phyloP scores from a whole-genome alignment of 148 eudicot species.

The Salicornia ramosissima region DNA sequence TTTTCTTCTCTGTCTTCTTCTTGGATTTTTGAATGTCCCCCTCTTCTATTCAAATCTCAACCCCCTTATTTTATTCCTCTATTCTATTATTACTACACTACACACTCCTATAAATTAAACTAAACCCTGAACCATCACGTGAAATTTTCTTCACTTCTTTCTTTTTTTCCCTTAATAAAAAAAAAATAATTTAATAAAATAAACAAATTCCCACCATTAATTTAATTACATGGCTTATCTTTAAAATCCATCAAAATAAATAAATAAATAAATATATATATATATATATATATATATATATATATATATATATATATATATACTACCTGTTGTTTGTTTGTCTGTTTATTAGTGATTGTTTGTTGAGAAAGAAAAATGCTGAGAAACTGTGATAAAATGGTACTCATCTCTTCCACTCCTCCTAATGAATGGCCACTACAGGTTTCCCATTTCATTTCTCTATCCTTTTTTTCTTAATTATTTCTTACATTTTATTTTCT shows the following conservation, averaged over 20 bases:
- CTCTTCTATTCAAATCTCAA: conserved; percentile 20
- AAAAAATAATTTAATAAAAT: background rate
- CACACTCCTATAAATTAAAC: background rate
- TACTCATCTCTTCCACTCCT: conserved; percentile 26
- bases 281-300: too few species aligned
- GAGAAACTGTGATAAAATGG: conserved; percentile 25
- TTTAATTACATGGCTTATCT: background rate
- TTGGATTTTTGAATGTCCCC: conserved; percentile 37
- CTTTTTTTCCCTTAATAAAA: background rate
- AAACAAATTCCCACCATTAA: background rate
- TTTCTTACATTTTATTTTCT: conserved; percentile 19
- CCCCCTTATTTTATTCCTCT: background rate
- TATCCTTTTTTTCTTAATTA: conserved; percentile 1
- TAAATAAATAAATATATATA: too few species aligned
- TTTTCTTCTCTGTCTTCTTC: conserved; percentile 40
- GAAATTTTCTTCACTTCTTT: conserved; percentile 1
- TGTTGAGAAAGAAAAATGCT: conserved; percentile 17
- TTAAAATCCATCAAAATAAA: too few species aligned
- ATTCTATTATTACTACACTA: too few species aligned
- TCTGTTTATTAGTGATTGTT: conserved; percentile 20
- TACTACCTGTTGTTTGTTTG: conserved; percentile 27
- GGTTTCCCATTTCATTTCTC: background rate
- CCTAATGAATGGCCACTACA: conserved; percentile 27
- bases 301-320: too few species aligned
- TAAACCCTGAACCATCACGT: conserved; percentile 16